Conservation (phyloP, 768 basidiomycete genomes). For the Tulasnella sp. region DNA sequence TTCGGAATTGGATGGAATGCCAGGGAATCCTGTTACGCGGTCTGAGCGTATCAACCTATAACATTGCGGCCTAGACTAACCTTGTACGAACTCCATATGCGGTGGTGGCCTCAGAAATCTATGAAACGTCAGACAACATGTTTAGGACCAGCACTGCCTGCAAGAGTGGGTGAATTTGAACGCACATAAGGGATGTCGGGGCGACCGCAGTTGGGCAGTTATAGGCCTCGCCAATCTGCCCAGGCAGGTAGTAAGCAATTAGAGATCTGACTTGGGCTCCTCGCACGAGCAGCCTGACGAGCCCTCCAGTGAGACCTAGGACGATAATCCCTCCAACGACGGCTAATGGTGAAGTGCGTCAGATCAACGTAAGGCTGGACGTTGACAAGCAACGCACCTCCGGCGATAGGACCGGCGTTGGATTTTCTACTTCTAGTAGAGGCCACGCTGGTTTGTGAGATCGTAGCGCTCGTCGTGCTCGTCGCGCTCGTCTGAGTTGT, state of each 20-base stretch:
- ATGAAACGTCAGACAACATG: background rate
- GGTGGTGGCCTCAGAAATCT: slow-evolving; percentile 83
- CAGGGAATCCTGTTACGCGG: slow-evolving; percentile 68
- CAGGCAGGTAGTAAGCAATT: background rate
- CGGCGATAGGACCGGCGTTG: slow-evolving; percentile 18
- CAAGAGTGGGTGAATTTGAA: background rate
- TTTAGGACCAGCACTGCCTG: background rate
- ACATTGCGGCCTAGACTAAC: slow-evolving; percentile 40
- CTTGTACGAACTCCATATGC: slow-evolving; percentile 84
- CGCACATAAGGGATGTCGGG: slow-evolving; percentile 12
- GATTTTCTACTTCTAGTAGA: background rate
- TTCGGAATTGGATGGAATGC: slow-evolving; percentile 77
- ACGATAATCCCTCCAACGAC: background rate
- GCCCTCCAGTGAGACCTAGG: background rate
- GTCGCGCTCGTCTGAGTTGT: background rate
- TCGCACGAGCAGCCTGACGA: background rate
- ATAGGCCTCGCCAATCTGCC: background rate
- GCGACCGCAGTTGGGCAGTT: background rate
- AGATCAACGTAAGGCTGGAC: background rate
- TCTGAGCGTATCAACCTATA: background rate
- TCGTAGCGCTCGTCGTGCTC: background rate
- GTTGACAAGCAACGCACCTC: background rate
- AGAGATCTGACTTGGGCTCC: background rate
- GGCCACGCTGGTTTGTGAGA: background rate
- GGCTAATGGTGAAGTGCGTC: no score